These are phyloP conservation scores for Dictyostelium citrinum DNA, from an alignment of 78 protist genomes.

Conservation along the genomic window DNA sequence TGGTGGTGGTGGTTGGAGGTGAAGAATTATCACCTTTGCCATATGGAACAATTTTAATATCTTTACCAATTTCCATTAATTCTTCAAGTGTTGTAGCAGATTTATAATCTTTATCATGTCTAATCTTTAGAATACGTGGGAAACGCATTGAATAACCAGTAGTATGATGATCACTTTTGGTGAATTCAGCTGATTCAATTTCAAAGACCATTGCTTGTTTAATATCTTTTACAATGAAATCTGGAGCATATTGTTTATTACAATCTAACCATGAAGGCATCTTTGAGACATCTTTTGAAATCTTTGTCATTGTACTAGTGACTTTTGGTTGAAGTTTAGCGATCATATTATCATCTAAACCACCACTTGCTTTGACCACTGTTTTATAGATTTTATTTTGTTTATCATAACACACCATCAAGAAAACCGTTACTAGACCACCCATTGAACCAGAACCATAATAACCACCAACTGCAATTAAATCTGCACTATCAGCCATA, in stretches of 20 bases:
- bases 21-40: constrained; percentile 13
- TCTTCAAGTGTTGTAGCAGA: constrained; percentile 64
- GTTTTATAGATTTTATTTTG: constrained; percentile 72
- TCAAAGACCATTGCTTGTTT: constrained; percentile 85
- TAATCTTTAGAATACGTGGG: constrained; percentile 73
- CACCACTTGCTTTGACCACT: constrained; percentile 83
- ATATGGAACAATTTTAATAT: constrained; percentile 32
- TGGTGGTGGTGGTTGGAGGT: neutral
- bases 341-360: constrained; percentile 72
- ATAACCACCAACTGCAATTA: constrained; percentile 88
- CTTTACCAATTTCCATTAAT: constrained; percentile 46
- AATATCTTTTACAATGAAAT: constrained; percentile 81
- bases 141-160: constrained; percentile 87
- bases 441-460: constrained; percentile 85
- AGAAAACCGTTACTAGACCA: constrained; percentile 77
- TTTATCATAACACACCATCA: constrained; percentile 84
- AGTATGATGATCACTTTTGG: constrained; percentile 56
- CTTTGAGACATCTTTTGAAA: constrained; percentile 22
- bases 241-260: constrained; percentile 49
- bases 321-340: constrained; percentile 48
- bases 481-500: constrained; percentile 92
- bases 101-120: constrained; percentile 85
- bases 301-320: constrained; percentile 17
- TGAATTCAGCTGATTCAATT: constrained; percentile 85
- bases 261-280: constrained; percentile 84